These are phyloP conservation scores for Leishmania mexicana DNA, from an alignment of 208 protist genomes.

Conservation along the genomic window DNA sequence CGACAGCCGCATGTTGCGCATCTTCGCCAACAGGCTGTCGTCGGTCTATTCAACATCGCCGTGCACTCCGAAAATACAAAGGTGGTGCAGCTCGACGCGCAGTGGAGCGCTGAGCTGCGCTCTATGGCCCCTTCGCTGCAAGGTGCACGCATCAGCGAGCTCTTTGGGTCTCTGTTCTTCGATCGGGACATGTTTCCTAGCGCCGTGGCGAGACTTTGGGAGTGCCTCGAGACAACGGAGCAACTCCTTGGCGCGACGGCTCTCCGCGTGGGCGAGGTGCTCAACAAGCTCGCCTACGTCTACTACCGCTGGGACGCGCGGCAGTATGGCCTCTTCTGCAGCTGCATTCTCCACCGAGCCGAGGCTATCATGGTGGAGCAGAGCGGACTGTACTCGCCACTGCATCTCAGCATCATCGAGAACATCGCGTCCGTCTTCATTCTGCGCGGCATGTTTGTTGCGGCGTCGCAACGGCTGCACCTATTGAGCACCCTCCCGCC, in stretches of 20 bases:
- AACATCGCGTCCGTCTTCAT: constrained; percentile 58
- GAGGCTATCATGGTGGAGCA: constrained; percentile 46
- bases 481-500: constrained; percentile 34
- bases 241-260: constrained; percentile 42
- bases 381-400: constrained; percentile 40
- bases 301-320: constrained; percentile 59
- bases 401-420: constrained; percentile 52
- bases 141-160: constrained; percentile 40
- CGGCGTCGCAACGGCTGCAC: constrained; percentile 43
- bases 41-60: constrained; percentile 47
- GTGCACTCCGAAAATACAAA: constrained; percentile 22
- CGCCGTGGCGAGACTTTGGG: constrained; percentile 47
- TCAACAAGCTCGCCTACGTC: constrained; percentile 58
- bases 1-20: constrained; percentile 26
- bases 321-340: constrained; percentile 50
- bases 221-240: constrained; percentile 45
- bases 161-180: constrained; percentile 49
- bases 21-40: constrained; percentile 37
- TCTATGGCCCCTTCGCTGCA: constrained; percentile 33
- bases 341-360: constrained; percentile 54
- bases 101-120: constrained; percentile 39
- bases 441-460: constrained; percentile 48
- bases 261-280: constrained; percentile 37
- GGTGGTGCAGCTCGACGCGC: constrained; percentile 30
- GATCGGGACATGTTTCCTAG: constrained; percentile 36